Evolutionary conservation across 75 land plant species (phyloP).

Genomic region (Pinus albicaulis): DNA sequence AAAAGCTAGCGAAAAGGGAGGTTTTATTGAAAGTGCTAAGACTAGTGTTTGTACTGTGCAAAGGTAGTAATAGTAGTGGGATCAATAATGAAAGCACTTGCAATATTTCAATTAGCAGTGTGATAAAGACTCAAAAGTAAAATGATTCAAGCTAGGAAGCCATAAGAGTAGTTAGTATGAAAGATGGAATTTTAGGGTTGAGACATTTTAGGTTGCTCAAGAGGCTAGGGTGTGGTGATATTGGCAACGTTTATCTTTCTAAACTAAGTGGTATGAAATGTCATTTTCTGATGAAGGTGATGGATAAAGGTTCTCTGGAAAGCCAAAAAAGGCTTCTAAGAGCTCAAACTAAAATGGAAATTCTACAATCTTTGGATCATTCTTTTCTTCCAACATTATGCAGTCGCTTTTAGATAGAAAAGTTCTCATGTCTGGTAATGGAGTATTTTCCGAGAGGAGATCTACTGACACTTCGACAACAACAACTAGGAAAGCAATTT

Average conservation of each 20-base stretch:
- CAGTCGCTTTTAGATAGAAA: conserved; percentile 73
- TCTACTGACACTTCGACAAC: conserved; percentile 58
- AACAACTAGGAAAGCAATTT: conserved; percentile 61
- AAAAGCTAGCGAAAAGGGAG: conserved; percentile 26
- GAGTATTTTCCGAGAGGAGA: conserved; percentile 75
- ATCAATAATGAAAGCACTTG: conserved; percentile 58
- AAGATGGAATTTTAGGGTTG: conserved; percentile 37
- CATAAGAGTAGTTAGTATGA: conserved; percentile 35
- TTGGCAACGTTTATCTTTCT: conserved; percentile 62
- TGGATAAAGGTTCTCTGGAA: conserved; percentile 65
- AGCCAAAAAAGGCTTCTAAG: conserved; percentile 45
- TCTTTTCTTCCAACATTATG: conserved; percentile 67
- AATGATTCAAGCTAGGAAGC: conserved; percentile 71
- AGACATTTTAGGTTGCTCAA: conserved; percentile 53
- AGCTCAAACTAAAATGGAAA: conserved; percentile 61
- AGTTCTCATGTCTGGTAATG: conserved; percentile 65
- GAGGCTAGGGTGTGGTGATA: conserved; percentile 60
- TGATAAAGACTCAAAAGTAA: conserved; percentile 64
- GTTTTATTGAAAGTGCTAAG: conserved; percentile 40
- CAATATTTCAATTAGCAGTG: conserved; percentile 38
- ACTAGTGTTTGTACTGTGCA: conserved; percentile 38
- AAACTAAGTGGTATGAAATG: conserved; percentile 48
- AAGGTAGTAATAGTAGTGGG: conserved; percentile 57
- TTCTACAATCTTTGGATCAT: conserved; percentile 53
- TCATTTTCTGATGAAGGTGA: conserved; percentile 66